Percentiles rank a stretch among this genome's conserved stretches.
phyloP scores from a whole-genome alignment of 78 protist genomes.

The Dictyostelium capitatum region DNA sequence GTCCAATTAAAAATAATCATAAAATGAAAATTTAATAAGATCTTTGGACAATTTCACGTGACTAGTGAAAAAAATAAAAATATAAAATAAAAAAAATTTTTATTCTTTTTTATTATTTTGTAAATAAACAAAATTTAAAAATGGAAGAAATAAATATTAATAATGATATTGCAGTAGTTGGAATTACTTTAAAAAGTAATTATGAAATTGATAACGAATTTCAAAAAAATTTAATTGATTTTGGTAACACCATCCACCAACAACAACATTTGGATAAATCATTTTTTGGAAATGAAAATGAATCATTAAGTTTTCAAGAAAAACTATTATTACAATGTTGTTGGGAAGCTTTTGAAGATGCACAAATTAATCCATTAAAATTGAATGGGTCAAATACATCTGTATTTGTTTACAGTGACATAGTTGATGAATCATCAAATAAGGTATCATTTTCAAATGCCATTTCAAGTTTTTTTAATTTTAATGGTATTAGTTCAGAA shows the following conservation, averaged over 20 bases:
- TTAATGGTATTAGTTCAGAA: not conserved
- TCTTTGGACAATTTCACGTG: too few species aligned
- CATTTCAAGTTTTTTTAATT: too few species aligned
- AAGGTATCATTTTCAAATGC: not conserved
- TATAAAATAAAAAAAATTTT: not conserved
- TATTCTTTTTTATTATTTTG: too few species aligned
- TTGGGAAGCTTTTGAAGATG: constrained; percentile 18
- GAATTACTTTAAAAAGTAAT: not conserved
- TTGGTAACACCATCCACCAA: too few species aligned
- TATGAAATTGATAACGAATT: not conserved
- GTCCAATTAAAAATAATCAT: too few species aligned
- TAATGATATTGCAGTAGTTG: not conserved
- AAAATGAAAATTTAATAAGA: too few species aligned
- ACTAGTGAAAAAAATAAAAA: not conserved
- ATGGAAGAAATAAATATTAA: not conserved
- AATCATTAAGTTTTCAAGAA: not conserved
- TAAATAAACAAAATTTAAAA: not conserved
- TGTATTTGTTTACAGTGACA: constrained; percentile 30
- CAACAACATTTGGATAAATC: not conserved
- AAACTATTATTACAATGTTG: not conserved
- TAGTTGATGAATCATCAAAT: not conserved
- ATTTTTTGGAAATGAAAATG: not conserved
- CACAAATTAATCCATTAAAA: constrained; percentile 39
- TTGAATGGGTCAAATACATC: constrained; percentile 47
- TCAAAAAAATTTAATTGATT: not conserved